A percentile compares a stretch with the other conserved stretches of the same genome.
These are phyloP conservation scores for Nelumbo lutea DNA, from an alignment of 164 flowering plant genomes.

Conservation along the genomic window DNA sequence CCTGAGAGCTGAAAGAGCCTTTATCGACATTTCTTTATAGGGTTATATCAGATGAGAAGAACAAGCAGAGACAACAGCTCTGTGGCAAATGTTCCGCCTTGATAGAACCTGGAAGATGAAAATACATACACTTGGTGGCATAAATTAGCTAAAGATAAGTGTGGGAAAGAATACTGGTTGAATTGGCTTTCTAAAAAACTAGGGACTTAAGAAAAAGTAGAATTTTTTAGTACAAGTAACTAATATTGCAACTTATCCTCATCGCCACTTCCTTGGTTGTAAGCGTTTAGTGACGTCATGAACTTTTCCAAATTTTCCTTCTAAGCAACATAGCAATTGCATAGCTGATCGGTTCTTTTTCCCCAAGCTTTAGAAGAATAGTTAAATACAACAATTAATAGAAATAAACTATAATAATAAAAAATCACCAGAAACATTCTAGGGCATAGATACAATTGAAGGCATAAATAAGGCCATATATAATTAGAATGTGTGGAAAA, in stretches of 20 bases:
- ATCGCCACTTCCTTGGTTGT: slow-evolving; percentile 95
- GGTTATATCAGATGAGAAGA: slow-evolving; percentile 61
- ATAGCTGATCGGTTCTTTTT: slow-evolving; percentile 68
- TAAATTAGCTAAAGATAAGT: neutral
- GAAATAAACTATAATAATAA: no score
- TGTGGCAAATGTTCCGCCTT: slow-evolving; percentile 54
- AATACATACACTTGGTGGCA: neutral
- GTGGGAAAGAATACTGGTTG: neutral
- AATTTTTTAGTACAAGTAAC: neutral
- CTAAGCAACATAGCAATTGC: slow-evolving; percentile 66
- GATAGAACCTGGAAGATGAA: slow-evolving; percentile 56
- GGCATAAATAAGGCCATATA: neutral
- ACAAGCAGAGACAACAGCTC: slow-evolving; percentile 47
- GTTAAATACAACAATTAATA: slow-evolving; percentile 7
- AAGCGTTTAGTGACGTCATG: slow-evolving; percentile 93
- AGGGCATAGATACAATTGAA: neutral
- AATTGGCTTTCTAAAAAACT: neutral
- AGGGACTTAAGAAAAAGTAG: neutral
- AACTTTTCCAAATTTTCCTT: slow-evolving; percentile 92
- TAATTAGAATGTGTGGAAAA: neutral
- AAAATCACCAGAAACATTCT: neutral
- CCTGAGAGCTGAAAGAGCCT: slow-evolving; percentile 36
- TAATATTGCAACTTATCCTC: slow-evolving; percentile 53
- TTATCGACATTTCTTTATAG: slow-evolving; percentile 55
- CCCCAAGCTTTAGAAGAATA: slow-evolving; percentile 57